Evolutionary conservation across 2,329 filamentous ascomycete species (phyloP), one percentile per base, ranked within the genome.

Genomic region (Penicillium sp.): DNA sequence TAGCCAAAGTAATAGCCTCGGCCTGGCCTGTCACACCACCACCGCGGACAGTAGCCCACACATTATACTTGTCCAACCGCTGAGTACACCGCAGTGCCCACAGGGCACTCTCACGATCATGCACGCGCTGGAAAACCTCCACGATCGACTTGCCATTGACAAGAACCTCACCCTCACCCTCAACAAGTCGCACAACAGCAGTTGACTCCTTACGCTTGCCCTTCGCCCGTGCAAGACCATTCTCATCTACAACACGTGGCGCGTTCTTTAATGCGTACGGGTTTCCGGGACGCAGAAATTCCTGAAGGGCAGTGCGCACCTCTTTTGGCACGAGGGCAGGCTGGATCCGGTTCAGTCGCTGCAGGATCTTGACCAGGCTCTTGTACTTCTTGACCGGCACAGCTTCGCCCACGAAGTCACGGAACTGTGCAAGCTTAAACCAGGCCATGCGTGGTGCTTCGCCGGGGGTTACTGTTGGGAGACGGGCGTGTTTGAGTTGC

Each of bases 11-110:
- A 69, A 98, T 84, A 33, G 95, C 93, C 77, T 99, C 95, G 8
- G 95, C 93, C 77, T 99, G 96, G 2, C 95, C 95, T 49, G 95
- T 99, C 48, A 90, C 89, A 67, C 95, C 95, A 64, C 95, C 95
- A 55, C 95, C 95, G 57, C 84, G 82, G 3, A 92, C 90, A 49
- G 90, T 77, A 52, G 88, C 93, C 88, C 91, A 99, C 3, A 97
- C 86, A 70, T 99, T 99, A 81, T 99, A 99, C 76, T 97, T 98
- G 81, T 96, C 92, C 63, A 96, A 77, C 62, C 95, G 83, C 44
- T 89, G 82, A 24, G 92, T 96, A 49, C 86, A 84, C 69, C 93
- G 91, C 69, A 99, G 77, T 8, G 93, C 87, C 93, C 93, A 99
- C 4, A 96, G 80, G 3, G 91, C 93, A 71, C 91, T 97, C 80